Evolutionary conservation across 352 stramenopile genomes (phyloP), one percentile per base, ranked within the genome.

Genomic region (Phytopythium kandeliae): DNA sequence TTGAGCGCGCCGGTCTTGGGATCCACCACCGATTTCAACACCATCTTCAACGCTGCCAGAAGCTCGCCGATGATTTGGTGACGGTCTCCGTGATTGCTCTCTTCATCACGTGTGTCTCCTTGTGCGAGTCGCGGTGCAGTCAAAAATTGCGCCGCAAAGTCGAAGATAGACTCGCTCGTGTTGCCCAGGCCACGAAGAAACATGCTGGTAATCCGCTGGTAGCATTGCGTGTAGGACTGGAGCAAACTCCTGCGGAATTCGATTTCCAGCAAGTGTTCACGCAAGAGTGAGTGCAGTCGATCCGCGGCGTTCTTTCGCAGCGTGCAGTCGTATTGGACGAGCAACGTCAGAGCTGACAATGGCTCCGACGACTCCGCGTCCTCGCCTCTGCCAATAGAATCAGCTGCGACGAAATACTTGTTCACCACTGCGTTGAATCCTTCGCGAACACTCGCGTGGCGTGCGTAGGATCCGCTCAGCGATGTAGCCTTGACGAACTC

Each of bases 81-180:
- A 19, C 77, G 76, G 10, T 69, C 71, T 9, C 65, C 67, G 47
- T 89, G 64, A 26, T 63, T 49, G 11, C 60, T 43, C 3, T 63
- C 62, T 72, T 87, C 79, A n/a, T 55, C 63, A 22, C 70, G 70
- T 2, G 78, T 88, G 57, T 95, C 93, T 6, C 80, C 71, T 60
- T 86, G 77, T 17, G 91, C 77, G 26, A 95, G 66, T 49, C 86
- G 78, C 16, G 85, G 83, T 1, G 92, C 82, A 0, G 85, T 95
- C 25, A 95, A 60, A 30, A 95, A 89, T 52, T 95, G 85, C 24
- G 90, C 84, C 7, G 82, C 85, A 54, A 95, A 95, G 57, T 95
- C 85, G 54, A 95, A 93, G 57, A 95, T 90, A 2, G 78, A 89
- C 49, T 95, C 85, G 51, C 69, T 88, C 15, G 80, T 86, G 28